These are phyloP conservation scores for Pseudotsuga menziesii DNA, from an alignment of 75 land plant species.

Conservation along the genomic window DNA sequence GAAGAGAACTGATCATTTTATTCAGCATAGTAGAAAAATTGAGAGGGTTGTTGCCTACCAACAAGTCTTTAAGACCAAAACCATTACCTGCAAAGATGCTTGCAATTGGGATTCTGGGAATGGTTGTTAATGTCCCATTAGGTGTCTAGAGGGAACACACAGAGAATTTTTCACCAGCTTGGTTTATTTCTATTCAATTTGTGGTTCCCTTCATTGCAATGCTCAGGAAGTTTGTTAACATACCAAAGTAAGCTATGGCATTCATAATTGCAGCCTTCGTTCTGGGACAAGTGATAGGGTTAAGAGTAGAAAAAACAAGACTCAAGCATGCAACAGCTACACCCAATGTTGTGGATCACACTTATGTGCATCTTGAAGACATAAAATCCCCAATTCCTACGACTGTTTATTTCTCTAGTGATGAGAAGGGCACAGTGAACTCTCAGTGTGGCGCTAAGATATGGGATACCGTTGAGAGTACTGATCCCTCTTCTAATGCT, in stretches of 20 bases:
- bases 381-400: neutral
- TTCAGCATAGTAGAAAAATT: no score
- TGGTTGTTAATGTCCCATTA: constrained; percentile 90
- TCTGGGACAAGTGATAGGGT: constrained; percentile 91
- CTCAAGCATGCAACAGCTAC: constrained; percentile 20
- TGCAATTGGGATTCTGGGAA: constrained; percentile 78
- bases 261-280: constrained; percentile 88
- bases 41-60: no score
- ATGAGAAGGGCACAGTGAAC: neutral
- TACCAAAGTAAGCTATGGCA: constrained; percentile 95
- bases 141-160: constrained; percentile 98
- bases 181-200: constrained; percentile 93
- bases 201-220: constrained; percentile 94
- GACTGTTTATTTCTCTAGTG: neutral
- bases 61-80: constrained; percentile 88
- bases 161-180: constrained; percentile 85
- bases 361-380: no score
- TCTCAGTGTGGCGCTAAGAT: neutral
- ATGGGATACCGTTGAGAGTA: constrained; percentile 7
- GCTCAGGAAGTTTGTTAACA: constrained; percentile 84
- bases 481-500: neutral
- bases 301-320: constrained; percentile 79
- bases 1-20: no score
- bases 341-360: neutral
- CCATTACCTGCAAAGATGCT: constrained; percentile 79